Evolutionary conservation across 2,329 filamentous ascomycete species (phyloP).

Genomic region (Phyllosticta ampelicida): DNA sequence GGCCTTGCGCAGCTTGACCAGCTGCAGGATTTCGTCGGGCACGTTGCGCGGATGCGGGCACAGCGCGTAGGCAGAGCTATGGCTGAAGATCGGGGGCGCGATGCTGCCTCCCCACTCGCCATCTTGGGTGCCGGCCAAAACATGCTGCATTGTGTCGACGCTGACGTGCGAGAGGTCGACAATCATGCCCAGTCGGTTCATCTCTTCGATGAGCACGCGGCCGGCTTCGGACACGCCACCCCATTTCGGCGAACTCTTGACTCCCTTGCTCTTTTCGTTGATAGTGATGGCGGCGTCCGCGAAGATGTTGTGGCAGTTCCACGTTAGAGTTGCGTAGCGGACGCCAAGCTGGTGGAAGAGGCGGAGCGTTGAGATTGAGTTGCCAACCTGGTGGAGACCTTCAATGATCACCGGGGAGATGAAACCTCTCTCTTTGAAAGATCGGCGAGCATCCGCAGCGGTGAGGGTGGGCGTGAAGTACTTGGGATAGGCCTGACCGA

Average conservation of each 20-base stretch:
- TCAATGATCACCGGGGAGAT: conserved; percentile 37
- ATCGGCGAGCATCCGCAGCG: conserved; percentile 49
- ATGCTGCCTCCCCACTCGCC: conserved; percentile 57
- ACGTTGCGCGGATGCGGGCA: conserved; percentile 89
- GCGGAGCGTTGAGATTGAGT: conserved; percentile 65
- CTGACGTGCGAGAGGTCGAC: conserved; percentile 76
- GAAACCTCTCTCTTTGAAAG: conserved; percentile 29
- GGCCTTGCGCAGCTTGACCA: conserved; percentile 62
- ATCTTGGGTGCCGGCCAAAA: conserved; percentile 48
- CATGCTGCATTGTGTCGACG: conserved; percentile 74
- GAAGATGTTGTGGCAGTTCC: conserved; percentile 87
- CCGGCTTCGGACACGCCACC: conserved; percentile 64
- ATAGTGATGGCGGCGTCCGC: conserved; percentile 69
- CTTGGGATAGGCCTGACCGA: conserved; percentile 52
- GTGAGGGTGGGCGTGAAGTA: conserved; percentile 56
- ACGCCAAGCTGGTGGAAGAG: conserved; percentile 69
- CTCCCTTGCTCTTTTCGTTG: conserved; percentile 30
- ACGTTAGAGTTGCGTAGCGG: conserved; percentile 78
- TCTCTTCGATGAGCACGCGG: conserved; percentile 62
- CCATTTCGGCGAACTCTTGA: conserved; percentile 47
- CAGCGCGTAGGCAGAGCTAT: conserved; percentile 69
- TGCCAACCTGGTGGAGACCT: conserved; percentile 88
- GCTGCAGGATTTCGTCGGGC: conserved; percentile 66
- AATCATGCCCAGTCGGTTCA: conserved; percentile 93
- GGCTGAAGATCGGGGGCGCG: conserved; percentile 81